A percentile compares a stretch with the other conserved stretches of the same genome.
Conservation (phyloP, 2,329 filamentous ascomycete genomes). For the Sporothrix mexicana region DNA sequence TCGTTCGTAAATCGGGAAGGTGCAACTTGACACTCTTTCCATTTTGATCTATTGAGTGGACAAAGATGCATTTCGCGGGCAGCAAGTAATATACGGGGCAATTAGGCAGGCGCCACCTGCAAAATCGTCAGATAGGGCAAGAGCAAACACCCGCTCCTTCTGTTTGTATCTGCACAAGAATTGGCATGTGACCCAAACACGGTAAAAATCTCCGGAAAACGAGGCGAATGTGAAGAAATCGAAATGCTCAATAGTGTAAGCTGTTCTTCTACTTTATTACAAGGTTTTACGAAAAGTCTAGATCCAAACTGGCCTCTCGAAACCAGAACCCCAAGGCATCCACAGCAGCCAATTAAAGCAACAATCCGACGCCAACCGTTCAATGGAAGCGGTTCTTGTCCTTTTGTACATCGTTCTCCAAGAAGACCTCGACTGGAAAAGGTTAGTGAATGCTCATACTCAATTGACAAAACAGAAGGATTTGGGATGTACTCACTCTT, state of each 20-base stretch:
- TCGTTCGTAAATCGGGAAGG: not conserved
- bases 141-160: no score
- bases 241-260: not conserved
- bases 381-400: constrained; percentile 43
- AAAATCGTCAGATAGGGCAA: no score
- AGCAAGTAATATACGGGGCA: no score
- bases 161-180: no score
- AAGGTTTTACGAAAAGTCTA: not conserved
- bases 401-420: constrained; percentile 44
- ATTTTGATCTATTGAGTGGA: no score
- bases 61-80: no score
- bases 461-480: no score
- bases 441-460: no score
- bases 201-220: not conserved
- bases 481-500: constrained; percentile 42
- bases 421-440: constrained; percentile 42
- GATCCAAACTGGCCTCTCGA: not conserved
- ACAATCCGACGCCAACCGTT: not conserved
- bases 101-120: no score
- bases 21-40: not conserved
- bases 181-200: no score
- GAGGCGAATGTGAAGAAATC: not conserved
- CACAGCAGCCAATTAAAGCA: not conserved
- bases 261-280: not conserved
- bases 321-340: not conserved